Percentiles rank a stretch among this genome's conserved stretches.
Conservation (phyloP, 148 eudicot genomes). For the Dysphania ambrosioides region DNA sequence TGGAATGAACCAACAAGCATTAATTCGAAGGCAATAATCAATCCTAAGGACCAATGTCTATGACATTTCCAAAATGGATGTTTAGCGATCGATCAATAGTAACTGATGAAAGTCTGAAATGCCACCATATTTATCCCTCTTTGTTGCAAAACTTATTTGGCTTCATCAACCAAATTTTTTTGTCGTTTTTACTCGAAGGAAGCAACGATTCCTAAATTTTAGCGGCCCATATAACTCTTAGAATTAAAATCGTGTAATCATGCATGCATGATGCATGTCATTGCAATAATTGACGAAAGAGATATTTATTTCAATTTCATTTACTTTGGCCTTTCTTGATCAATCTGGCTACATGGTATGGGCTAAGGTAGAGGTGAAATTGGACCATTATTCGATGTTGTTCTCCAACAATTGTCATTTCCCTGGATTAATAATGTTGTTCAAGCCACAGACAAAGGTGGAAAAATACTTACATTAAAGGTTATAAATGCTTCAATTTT, state of each 20-base stretch:
- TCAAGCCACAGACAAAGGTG: not conserved
- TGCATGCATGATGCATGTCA: not conserved
- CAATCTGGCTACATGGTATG: slow-evolving; percentile 10
- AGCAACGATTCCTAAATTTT: slow-evolving; percentile 5
- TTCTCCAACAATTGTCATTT: not conserved
- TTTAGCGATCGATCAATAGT: no score
- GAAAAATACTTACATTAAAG: not conserved
- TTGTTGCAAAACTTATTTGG: no score
- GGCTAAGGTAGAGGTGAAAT: not conserved
- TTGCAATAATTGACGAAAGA: slow-evolving; percentile 9
- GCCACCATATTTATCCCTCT: no score
- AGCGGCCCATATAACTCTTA: not conserved
- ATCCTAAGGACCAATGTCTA: no score
- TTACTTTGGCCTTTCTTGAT: not conserved
- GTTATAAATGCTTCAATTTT: no score
- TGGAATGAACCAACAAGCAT: no score
- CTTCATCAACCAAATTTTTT: not conserved
- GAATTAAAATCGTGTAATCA: no score
- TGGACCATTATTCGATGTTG: not conserved
- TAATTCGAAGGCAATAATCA: no score
- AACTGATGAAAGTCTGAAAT: no score
- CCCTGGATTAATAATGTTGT: not conserved
- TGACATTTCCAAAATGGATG: no score
- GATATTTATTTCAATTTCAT: not conserved
- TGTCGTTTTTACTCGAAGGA: slow-evolving; percentile 9